Evolutionary conservation across 164 flowering plant species (phyloP), one percentile per base, ranked within the genome.

Genomic region (Protea cynaroides): DNA sequence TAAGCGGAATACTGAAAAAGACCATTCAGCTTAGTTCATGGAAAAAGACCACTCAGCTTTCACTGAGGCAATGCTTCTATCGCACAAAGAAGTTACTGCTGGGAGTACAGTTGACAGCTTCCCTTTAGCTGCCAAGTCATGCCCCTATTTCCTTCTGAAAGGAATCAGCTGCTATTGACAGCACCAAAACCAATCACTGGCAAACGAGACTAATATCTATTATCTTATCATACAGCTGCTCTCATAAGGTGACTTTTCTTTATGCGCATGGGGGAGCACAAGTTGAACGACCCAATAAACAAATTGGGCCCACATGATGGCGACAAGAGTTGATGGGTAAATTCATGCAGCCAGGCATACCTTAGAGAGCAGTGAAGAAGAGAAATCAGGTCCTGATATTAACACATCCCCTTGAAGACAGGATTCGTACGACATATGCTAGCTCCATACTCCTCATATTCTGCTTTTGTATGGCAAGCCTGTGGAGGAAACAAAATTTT

Each of bases 391-490:
- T 64, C 25, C 61, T 75, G 54, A 37, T 62, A 47, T 79, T 64
- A 90, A 72, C 84, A 90, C 96, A 90, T 92, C 53, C 96, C 96
- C 80, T 88, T 92, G 79, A 89, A 95, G 64, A 95, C 90, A 58
- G 97, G 97, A 77, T 91, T 95, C 40, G 96, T 85, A 0, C 99
- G 88, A 74, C 99, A 95, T 71, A 95, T 87, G 77, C 96, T 95
- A 47, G 98, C 97, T 56, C 99, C 99, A 61, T 84, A 79, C 76
- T 95, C 99, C 73, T 95, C 99, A 24, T 95, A 95, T 69, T 95
- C 99, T 59, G 86, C 97, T 81, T 95, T 95, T 57, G 98, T 92
- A 78, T 92, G 97, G 76, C 99, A 90, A 61, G 97, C 97, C 98
- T 95, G 86, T 52, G 56, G 49, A 73, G 23, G 15, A 22, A 62